Evolutionary conservation across 148 eudicot genomes (phyloP), one percentile per base, ranked within the genome.

Genomic region (Dysphania ambrosioides): DNA sequence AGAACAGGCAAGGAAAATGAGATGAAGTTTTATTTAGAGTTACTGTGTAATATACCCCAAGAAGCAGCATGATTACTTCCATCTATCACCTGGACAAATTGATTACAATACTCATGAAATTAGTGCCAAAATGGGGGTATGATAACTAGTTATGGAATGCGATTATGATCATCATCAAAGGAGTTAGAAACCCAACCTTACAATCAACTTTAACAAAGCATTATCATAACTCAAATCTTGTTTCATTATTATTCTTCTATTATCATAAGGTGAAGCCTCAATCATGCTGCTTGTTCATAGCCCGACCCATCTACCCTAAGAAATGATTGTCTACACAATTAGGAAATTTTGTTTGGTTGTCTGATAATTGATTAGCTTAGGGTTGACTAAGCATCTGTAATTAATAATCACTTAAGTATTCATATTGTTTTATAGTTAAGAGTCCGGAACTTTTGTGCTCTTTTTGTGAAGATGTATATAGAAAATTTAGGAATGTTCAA

Each of bases 121-220:
- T 51, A 66, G 78, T 66, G 78, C 78, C 77, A 63, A 66, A 66
- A 66, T 66, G 78, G 70, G 19, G 71, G 72, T 66, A 75, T 75
- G 53, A 75, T 75, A 53, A 51, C 72, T 44, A 64, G 63, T 26
- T 35, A 68, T 75, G 78, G 40, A 56, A 75, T 67, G 64, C 51
- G 24, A 65, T 75, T 9, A 34, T 38, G 40, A 75, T 67, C 58
- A 74, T 51, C 41, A 75, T 56, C 60, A 9, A 10, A 59, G 5
- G 35, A 35, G 23, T 44, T 44, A 36, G 47, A 38, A 73, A 67
- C 55, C 66, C 67, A 57, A 75, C 72, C 72, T 57, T 10, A 56
- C 21, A 40, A 51, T 53, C 35, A 41, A 41, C 55, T 30, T 75
- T 75, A 38, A 3, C 42, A 32, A 38, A 75, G 41, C 72, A 67